Percentiles rank a stretch among this genome's conserved stretches.
Conservation (phyloP, 352 stramenopile genomes). For the Blastocystis sp. region DNA sequence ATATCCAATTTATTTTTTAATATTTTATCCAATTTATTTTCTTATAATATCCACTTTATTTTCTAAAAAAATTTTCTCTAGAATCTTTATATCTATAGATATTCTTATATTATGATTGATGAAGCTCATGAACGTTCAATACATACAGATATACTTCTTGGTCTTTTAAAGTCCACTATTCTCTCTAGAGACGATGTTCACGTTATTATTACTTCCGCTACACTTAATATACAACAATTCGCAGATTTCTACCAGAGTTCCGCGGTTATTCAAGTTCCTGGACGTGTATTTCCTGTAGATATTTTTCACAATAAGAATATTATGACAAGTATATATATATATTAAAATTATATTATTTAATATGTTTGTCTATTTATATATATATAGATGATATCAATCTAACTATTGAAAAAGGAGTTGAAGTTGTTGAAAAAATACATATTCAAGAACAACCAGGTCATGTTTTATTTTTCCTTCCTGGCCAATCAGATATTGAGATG, state of each 20-base stretch:
- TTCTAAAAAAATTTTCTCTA: conserved; percentile 61
- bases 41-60: conserved; percentile 62
- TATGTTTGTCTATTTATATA: not conserved
- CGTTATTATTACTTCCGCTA: conserved; percentile 70
- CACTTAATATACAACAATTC: conserved; percentile 66
- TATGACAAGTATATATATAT: conserved; percentile 48
- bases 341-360: not conserved
- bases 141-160: conserved; percentile 68
- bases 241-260: conserved; percentile 57
- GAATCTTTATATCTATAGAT: conserved; percentile 56
- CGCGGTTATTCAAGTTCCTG: conserved; percentile 48
- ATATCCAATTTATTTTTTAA: not conserved
- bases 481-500: conserved; percentile 60
- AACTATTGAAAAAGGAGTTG: conserved; percentile 50
- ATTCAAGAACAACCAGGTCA: conserved; percentile 52
- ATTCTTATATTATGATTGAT: conserved; percentile 68
- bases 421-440: conserved; percentile 60
- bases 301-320: conserved; percentile 53
- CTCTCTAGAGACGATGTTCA: conserved; percentile 53
- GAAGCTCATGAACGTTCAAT: conserved; percentile 71
- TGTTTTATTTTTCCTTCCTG: conserved; percentile 62
- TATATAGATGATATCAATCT: conserved; percentile 53
- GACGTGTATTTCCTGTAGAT: conserved; percentile 55
- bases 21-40: not conserved
- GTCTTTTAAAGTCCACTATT: conserved; percentile 55